Evolutionary conservation across 1,284 basidiomycete species (phyloP).

Genomic region (Leucoagaricus sp.): DNA sequence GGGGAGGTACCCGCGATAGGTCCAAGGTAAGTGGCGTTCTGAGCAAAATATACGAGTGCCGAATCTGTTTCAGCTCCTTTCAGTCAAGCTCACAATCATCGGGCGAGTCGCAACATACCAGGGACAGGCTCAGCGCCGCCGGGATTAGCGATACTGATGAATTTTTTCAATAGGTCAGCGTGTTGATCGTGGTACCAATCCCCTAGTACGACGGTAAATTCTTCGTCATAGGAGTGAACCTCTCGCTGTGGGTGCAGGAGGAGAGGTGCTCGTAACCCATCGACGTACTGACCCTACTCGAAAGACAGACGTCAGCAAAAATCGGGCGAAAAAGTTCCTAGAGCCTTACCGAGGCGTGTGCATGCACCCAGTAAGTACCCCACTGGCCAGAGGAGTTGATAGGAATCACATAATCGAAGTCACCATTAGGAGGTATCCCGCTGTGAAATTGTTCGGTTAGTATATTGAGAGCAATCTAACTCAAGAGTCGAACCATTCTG

Average conservation of each 20-base stretch:
- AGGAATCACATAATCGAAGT: slow-evolving; percentile 82
- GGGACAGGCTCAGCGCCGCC: slow-evolving; percentile 89
- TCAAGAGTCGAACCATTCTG: slow-evolving; percentile 69
- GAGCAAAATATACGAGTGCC: slow-evolving; percentile 82
- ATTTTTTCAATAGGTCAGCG: slow-evolving; percentile 60
- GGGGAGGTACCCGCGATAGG: slow-evolving; percentile 54
- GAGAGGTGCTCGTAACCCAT: slow-evolving; percentile 80
- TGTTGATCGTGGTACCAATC: slow-evolving; percentile 90
- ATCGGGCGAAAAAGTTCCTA: background rate
- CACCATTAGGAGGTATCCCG: slow-evolving; percentile 78
- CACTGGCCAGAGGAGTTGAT: slow-evolving; percentile 70
- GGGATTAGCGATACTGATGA: slow-evolving; percentile 78
- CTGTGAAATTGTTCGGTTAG: slow-evolving; percentile 44
- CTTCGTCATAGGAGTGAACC: slow-evolving; percentile 82
- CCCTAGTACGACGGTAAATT: slow-evolving; percentile 82
- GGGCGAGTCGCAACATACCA: slow-evolving; percentile 38
- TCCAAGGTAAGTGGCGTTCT: slow-evolving; percentile 71
- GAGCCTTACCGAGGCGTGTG: slow-evolving; percentile 55
- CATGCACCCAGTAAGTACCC: slow-evolving; percentile 92
- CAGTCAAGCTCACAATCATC: background rate
- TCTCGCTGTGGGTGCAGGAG: slow-evolving; percentile 71
- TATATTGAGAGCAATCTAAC: background rate
- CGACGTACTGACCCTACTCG: slow-evolving; percentile 80
- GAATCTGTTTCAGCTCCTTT: slow-evolving; percentile 52
- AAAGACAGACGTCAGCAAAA: background rate